Conservation (phyloP, 768 basidiomycete species). For the Mycena epipterygia region DNA sequence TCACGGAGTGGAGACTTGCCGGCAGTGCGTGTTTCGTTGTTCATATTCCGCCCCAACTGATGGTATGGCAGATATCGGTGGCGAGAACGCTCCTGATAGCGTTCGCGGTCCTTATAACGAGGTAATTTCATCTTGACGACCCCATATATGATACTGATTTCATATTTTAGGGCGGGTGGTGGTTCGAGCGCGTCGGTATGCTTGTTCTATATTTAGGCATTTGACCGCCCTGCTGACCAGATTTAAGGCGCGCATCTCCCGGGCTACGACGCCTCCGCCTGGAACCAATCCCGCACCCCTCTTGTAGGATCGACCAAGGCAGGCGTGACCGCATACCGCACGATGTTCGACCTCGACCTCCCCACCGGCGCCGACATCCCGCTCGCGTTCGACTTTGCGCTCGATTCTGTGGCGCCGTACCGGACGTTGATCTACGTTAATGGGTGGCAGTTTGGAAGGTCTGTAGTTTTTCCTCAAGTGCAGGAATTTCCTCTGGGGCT, state of each 20-base stretch:
- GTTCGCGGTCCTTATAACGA: slow-evolving; percentile 72
- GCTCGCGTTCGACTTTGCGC: slow-evolving; percentile 71
- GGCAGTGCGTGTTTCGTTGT: slow-evolving; percentile 46
- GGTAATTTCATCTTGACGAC: not conserved
- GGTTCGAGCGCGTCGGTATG: slow-evolving; percentile 64
- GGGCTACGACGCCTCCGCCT: slow-evolving; percentile 67
- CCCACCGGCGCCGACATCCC: slow-evolving; percentile 66
- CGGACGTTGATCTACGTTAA: slow-evolving; percentile 78
- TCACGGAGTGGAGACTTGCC: slow-evolving; percentile 54
- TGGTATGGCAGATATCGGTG: slow-evolving; percentile 48
- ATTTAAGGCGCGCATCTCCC: slow-evolving; percentile 69
- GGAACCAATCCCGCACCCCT: slow-evolving; percentile 63
- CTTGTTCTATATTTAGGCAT: not conserved
- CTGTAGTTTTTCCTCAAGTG: slow-evolving; percentile 40
- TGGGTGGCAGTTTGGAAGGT: slow-evolving; percentile 82
- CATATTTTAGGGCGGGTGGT: slow-evolving; percentile 58
- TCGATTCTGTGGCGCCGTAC: slow-evolving; percentile 62
- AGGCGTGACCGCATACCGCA: slow-evolving; percentile 76
- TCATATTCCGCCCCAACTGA: not conserved
- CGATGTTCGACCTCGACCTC: slow-evolving; percentile 68
- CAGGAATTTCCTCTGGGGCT: not conserved
- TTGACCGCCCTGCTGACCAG: not conserved
- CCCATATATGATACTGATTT: not conserved
- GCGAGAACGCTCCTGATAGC: slow-evolving; percentile 64
- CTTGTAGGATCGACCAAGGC: slow-evolving; percentile 60